Conservation (phyloP, 768 basidiomycete genomes). For the Auriculariales sp. region DNA sequence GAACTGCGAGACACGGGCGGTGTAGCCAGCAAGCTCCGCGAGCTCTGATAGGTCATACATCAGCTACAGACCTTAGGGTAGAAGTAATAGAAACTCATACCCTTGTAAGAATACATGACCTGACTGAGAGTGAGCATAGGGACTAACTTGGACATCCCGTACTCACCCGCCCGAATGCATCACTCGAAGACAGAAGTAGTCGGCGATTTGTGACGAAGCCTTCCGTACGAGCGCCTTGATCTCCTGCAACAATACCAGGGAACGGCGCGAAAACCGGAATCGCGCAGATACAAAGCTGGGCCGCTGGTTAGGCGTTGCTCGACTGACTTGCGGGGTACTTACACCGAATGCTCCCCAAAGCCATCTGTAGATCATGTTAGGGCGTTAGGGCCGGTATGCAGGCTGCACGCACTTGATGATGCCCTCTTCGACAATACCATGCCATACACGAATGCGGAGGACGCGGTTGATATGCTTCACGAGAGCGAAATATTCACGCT, state of each 20-base stretch:
- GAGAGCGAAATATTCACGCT: constrained; percentile 73
- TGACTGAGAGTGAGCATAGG: constrained; percentile 12
- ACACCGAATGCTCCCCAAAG: constrained; percentile 93
- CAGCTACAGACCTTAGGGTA: background rate
- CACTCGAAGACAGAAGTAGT: constrained; percentile 58
- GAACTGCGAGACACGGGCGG: constrained; percentile 74
- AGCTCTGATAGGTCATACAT: constrained; percentile 37
- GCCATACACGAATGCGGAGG: constrained; percentile 71
- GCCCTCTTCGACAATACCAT: constrained; percentile 85
- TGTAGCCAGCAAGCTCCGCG: constrained; percentile 91
- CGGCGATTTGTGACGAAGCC: constrained; percentile 95
- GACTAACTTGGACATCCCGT: background rate
- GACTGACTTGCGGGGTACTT: constrained; percentile 16
- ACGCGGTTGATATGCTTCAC: constrained; percentile 78
- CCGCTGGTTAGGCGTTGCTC: background rate
- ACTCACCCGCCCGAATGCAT: constrained; percentile 33
- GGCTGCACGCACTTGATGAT: constrained; percentile 64
- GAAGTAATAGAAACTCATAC: constrained; percentile 4
- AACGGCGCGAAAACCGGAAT: constrained; percentile 87
- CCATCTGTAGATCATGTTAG: constrained; percentile 9
- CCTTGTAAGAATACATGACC: constrained; percentile 97
- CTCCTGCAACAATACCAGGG: constrained; percentile 48
- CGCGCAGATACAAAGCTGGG: constrained; percentile 70
- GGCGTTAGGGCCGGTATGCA: constrained; percentile 11
- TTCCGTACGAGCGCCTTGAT: constrained; percentile 83